phyloP scores from a whole-genome alignment of 192 early-diverging fungal genomes.

The Backusella westeae region DNA sequence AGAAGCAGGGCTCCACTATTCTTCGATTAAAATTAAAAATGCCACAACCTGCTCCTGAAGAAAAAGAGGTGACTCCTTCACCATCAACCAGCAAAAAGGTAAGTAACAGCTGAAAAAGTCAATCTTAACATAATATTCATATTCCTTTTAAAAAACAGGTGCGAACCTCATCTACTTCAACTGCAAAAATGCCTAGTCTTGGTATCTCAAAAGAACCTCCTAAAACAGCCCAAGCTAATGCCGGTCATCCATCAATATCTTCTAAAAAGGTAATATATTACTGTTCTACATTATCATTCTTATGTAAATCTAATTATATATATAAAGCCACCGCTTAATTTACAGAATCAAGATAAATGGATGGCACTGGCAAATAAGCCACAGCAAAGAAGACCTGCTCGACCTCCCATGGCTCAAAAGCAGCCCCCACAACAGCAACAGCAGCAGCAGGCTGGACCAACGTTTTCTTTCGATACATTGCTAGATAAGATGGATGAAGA shows the following conservation, averaged over 20 bases:
- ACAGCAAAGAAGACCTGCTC: neutral
- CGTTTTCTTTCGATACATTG: neutral
- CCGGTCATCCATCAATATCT: neutral
- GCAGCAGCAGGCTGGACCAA: neutral
- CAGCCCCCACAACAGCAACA: neutral
- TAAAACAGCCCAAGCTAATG: neutral
- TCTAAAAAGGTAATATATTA: neutral
- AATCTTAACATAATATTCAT: neutral
- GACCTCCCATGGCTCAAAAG: neutral
- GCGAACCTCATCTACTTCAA: neutral
- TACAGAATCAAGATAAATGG: slow-evolving; percentile 26
- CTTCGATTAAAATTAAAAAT: neutral
- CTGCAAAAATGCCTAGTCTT: neutral
- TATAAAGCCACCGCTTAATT: neutral
- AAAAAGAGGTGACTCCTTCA: neutral
- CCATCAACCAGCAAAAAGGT: neutral
- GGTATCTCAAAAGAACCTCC: neutral
- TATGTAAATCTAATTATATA: neutral
- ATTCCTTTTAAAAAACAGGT: neutral
- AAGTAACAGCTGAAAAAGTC: neutral
- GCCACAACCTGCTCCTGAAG: neutral
- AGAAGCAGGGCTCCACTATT: neutral
- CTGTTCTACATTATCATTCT: neutral
- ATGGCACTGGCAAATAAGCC: slow-evolving; percentile 16
- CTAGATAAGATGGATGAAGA: neutral